phyloP scores from a whole-genome alignment of 2,329 filamentous ascomycete genomes.

The Myriosclerotinia curreyana region DNA sequence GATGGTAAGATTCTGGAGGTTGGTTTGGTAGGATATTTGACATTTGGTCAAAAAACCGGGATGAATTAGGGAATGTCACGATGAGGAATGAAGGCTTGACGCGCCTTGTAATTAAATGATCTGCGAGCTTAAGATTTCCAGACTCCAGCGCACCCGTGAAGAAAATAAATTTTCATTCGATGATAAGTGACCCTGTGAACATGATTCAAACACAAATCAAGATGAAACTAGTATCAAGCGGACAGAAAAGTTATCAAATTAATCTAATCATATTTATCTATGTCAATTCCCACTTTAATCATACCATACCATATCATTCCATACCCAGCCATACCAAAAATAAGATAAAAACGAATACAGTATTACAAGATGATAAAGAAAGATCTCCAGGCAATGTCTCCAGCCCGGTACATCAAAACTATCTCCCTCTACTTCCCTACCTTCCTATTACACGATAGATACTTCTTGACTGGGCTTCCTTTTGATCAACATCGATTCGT shows the following conservation, averaged over 20 bases:
- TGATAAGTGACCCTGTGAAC: too few relatives aligned
- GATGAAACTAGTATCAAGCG: too few relatives aligned
- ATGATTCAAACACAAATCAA: not conserved
- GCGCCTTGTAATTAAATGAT: too few relatives aligned
- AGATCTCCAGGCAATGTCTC: not conserved
- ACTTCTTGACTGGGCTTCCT: not conserved
- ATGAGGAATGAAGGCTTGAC: too few relatives aligned
- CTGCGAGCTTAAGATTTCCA: too few relatives aligned
- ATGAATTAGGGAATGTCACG: too few relatives aligned
- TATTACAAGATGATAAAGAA: not conserved
- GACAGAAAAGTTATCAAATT: not conserved
- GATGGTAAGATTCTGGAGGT: too few relatives aligned
- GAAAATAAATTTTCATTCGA: too few relatives aligned
- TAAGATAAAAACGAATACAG: not conserved
- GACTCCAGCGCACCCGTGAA: too few relatives aligned
- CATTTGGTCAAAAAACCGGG: too few relatives aligned
- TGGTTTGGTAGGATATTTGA: too few relatives aligned
- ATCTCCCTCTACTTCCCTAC: not conserved
- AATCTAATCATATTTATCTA: conserved; percentile 13
- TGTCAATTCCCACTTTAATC: not conserved
- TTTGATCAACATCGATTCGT: not conserved
- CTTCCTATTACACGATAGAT: not conserved
- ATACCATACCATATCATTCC: not conserved
- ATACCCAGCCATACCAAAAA: not conserved
- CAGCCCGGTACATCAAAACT: not conserved